Conservation (phyloP, 2,329 filamentous ascomycete species). For the Fusarium sp. region DNA sequence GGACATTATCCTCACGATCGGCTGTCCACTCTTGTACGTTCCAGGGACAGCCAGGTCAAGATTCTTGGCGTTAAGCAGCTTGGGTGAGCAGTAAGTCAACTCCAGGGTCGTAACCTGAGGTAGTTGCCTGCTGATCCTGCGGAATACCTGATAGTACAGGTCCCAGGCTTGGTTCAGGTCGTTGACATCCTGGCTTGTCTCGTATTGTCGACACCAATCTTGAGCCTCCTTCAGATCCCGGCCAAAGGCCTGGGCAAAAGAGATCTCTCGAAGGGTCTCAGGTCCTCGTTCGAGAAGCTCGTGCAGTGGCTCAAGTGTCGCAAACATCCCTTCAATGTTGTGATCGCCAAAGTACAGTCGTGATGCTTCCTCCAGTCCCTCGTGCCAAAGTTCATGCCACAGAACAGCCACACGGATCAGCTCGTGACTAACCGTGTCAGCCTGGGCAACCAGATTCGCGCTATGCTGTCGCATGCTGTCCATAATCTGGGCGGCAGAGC, state of each 20-base stretch:
- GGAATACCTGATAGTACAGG: constrained; percentile 98
- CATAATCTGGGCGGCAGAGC: constrained; percentile 94
- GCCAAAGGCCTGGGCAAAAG: constrained; percentile 97
- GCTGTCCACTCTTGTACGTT: constrained; percentile 83
- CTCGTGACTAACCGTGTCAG: constrained; percentile 94
- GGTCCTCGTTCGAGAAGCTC: constrained; percentile 91
- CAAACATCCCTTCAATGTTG: constrained; percentile 98
- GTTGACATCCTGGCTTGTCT: constrained; percentile 86
- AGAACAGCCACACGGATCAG: constrained; percentile 96
- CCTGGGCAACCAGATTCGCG: constrained; percentile 91
- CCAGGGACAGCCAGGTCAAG: constrained; percentile 96
- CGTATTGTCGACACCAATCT: constrained; percentile 95
- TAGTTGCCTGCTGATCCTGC: constrained; percentile 91
- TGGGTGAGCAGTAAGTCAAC: constrained; percentile 95
- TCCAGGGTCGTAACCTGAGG: constrained; percentile 94
- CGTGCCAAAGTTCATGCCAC: constrained; percentile 99
- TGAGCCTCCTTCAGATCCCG: constrained; percentile 94
- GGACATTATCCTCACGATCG: constrained; percentile 85
- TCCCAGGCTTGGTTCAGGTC: constrained; percentile 99
- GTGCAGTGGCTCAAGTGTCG: constrained; percentile 88
- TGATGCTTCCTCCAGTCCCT: constrained; percentile 96
- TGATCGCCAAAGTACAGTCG: constrained; percentile 97
- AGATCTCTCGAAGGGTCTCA: constrained; percentile 94
- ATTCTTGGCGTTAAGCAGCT: constrained; percentile 85
- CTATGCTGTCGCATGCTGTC: constrained; percentile 98